Evolutionary conservation across 441 rosid species (phyloP), one percentile per base, ranked within the genome.

Genomic region (Corymbia calophylla): DNA sequence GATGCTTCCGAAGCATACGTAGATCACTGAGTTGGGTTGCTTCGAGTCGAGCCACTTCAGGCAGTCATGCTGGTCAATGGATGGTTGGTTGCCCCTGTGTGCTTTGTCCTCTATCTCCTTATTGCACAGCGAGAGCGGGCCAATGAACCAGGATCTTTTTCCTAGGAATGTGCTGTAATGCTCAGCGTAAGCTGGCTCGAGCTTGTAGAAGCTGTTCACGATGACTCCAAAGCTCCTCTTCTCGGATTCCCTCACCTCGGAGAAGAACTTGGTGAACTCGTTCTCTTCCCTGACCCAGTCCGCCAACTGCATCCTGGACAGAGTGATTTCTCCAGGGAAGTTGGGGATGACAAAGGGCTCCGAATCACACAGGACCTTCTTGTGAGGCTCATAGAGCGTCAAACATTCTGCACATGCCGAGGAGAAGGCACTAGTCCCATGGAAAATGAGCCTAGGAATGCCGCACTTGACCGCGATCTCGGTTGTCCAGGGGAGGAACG

Each of bases 41-140:
- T 94, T 95, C 23, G 94, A 93, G 39, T 95, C 92, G 7, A 97
- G 95, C 98, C 98, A 97, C 47, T 89, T 87, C 90, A 95, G 89
- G 90, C 96, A 95, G 87, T 94, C 90, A n/a, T 93, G 87, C 85
- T 93, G 92, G 77, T 91, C 91, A 13, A 93, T 89, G 39, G 92
- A 89, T 0, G 94, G 66, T 85, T 92, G 91, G 87, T 91, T 94
- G 2, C 95, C 96, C 58, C 96, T 90, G 66, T 29, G 84, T 73
- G 84, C 84, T 73, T 39, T 73, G 84, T 73, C 51, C 49, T 73
- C 51, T 21, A 73, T 39, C 84, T 73, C 84, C 51, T 73, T 70
- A 21, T 39, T 73, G 49, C 49, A 39, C 29, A 73, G 29, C 5
- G 27, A 39, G 82, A 35, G 23, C 15, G 51, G 84, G 51, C 17